Evolutionary conservation across 2,329 filamentous ascomycete species (phyloP).

Genomic region (Monosporascus sp.): DNA sequence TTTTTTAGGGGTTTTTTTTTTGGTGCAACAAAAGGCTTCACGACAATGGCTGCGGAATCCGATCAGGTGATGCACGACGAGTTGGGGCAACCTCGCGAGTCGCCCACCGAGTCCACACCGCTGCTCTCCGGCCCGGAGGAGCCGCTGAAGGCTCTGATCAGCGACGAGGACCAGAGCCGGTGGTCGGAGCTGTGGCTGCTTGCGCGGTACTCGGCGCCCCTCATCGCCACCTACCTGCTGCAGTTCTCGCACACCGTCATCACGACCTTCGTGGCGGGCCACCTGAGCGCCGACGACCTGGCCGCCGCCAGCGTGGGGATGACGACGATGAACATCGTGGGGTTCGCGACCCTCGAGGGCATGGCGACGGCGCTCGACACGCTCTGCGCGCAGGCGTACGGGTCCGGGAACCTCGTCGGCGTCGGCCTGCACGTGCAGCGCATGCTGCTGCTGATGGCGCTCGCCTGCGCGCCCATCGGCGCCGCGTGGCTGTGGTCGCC

Average conservation of each 20-base stretch:
- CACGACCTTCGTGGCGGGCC: constrained; percentile 46
- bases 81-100: no score
- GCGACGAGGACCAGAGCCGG: constrained; percentile 4
- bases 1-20: no score
- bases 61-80: no score
- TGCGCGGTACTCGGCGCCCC: constrained; percentile 37
- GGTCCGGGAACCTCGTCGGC: constrained; percentile 38
- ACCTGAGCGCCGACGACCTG: constrained; percentile 45
- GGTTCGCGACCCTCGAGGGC: constrained; percentile 44
- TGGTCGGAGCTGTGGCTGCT: constrained; percentile 22
- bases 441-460: constrained; percentile 44
- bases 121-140: no score
- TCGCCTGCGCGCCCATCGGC: constrained; percentile 42
- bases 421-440: constrained; percentile 49
- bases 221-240: constrained; percentile 48
- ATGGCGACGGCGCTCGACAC: constrained; percentile 47
- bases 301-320: constrained; percentile 46
- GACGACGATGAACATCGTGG: constrained; percentile 49
- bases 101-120: no score
- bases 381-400: constrained; percentile 46
- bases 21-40: no score
- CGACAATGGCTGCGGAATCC: no score
- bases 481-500: constrained; percentile 43
- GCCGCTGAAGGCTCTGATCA: no score
- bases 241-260: constrained; percentile 48